Conservation (phyloP, 2,329 filamentous ascomycete species). For the Aureobasidium uvarum region DNA sequence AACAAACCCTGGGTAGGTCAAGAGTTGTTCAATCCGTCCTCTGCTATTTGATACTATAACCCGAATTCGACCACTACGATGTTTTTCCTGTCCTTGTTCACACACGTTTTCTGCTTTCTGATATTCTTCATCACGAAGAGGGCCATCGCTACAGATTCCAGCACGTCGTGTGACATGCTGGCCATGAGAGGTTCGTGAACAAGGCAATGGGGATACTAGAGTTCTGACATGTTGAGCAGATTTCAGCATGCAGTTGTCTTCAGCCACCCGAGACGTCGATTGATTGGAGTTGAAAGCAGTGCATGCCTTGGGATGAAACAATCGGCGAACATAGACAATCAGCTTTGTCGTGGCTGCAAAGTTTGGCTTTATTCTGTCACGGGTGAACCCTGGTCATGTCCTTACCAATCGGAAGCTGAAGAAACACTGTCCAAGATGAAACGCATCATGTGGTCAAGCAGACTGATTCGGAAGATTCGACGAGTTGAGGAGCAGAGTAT, state of each 20-base stretch:
- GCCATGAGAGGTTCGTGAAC: not conserved
- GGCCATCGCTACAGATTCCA: not conserved
- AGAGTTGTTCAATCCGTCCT: not conserved
- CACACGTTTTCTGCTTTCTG: conserved; percentile 23
- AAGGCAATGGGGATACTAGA: too few relatives aligned
- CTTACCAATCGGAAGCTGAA: too few relatives aligned
- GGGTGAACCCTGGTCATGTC: too few relatives aligned
- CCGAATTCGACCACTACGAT: not conserved
- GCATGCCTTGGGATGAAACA: not conserved
- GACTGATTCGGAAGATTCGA: not conserved
- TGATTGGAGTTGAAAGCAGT: not conserved
- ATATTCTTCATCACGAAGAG: conserved; percentile 17
- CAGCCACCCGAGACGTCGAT: not conserved
- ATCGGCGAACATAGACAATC: not conserved
- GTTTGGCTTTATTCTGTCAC: not conserved
- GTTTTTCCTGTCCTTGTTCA: conserved; percentile 23
- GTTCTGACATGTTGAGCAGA: not conserved
- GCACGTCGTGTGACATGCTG: not conserved
- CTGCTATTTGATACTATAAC: not conserved
- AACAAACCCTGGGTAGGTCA: not conserved
- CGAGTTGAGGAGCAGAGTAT: not conserved
- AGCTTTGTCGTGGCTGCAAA: not conserved
- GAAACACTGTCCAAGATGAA: too few relatives aligned
- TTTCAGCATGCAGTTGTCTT: not conserved
- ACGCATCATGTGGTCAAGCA: not conserved